Evolutionary conservation across 805 yeast genomes (phyloP).

Genomic region (Yamadazyma kitorensis): DNA sequence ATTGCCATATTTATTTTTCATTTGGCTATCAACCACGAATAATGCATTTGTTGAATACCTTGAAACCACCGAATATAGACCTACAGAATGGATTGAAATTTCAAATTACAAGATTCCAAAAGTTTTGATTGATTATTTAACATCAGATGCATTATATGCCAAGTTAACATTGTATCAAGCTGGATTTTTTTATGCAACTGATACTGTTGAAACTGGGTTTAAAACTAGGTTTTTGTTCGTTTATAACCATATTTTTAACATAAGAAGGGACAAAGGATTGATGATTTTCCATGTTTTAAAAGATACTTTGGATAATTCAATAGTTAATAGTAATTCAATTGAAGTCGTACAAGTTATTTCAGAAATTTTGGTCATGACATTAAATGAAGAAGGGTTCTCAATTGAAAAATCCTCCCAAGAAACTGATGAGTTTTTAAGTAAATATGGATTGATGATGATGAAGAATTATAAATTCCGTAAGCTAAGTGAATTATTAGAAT

Average conservation of each 20-base stretch:
- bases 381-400: constrained; percentile 17
- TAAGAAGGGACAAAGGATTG: constrained; percentile 19
- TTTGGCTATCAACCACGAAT: constrained; percentile 28
- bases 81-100: constrained; percentile 12
- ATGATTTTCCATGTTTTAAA: constrained; percentile 31
- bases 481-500: constrained; percentile 8
- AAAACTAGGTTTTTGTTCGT: constrained; percentile 28
- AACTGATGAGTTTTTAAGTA: constrained; percentile 18
- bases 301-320: constrained; percentile 22
- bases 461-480: constrained; percentile 11
- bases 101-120: constrained; percentile 25
- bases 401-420: constrained; percentile 11
- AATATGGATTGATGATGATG: constrained; percentile 9
- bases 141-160: constrained; percentile 17
- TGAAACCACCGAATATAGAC: constrained; percentile 19
- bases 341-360: constrained; percentile 27
- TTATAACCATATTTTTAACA: constrained; percentile 24
- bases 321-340: constrained; percentile 25
- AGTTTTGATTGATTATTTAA: constrained; percentile 24
- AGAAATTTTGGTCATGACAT: constrained; percentile 21
- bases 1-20: constrained; percentile 28
- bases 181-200: constrained; percentile 27
- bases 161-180: constrained; percentile 26
- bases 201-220: constrained; percentile 26
- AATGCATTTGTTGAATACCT: constrained; percentile 22